Conservation (phyloP, 441 rosid species). For the Euphorbia celastroides region DNA sequence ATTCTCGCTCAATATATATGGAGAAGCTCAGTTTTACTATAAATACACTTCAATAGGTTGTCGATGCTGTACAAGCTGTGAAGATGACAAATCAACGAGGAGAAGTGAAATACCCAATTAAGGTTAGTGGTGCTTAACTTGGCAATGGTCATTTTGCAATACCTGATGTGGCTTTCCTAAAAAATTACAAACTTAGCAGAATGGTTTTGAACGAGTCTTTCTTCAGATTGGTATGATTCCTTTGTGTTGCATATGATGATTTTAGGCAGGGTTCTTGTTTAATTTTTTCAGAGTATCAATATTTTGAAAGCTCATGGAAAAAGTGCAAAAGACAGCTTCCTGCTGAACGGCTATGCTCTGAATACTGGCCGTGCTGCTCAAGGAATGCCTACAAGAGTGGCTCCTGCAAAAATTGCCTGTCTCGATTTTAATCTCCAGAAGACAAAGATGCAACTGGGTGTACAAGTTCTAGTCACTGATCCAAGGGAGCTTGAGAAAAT, state of each 20-base stretch:
- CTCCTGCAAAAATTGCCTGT: slow-evolving; percentile 90
- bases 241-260: slow-evolving; percentile 7
- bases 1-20: background rate
- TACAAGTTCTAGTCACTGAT: slow-evolving; percentile 88
- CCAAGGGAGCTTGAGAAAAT: slow-evolving; percentile 98
- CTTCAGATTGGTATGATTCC: background rate
- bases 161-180: background rate
- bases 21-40: background rate
- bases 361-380: slow-evolving; percentile 97
- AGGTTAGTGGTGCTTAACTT: slow-evolving; percentile 44
- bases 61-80: slow-evolving; percentile 78
- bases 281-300: slow-evolving; percentile 63
- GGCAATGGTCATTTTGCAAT: background rate
- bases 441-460: slow-evolving; percentile 96
- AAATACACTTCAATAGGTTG: slow-evolving; percentile 45
- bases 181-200: background rate
- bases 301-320: slow-evolving; percentile 93
- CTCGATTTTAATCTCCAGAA: slow-evolving; percentile 97
- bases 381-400: slow-evolving; percentile 91
- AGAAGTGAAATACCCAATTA: slow-evolving; percentile 89
- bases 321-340: slow-evolving; percentile 88
- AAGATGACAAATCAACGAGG: slow-evolving; percentile 90
- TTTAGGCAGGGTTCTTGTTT: slow-evolving; percentile 15
- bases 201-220: background rate
- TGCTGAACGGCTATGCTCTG: slow-evolving; percentile 90